Percentiles rank a stretch among this genome's conserved stretches.
Evolutionary conservation across 2,329 filamentous ascomycete genomes (phyloP).

Genomic region (Verticillium nubilum): DNA sequence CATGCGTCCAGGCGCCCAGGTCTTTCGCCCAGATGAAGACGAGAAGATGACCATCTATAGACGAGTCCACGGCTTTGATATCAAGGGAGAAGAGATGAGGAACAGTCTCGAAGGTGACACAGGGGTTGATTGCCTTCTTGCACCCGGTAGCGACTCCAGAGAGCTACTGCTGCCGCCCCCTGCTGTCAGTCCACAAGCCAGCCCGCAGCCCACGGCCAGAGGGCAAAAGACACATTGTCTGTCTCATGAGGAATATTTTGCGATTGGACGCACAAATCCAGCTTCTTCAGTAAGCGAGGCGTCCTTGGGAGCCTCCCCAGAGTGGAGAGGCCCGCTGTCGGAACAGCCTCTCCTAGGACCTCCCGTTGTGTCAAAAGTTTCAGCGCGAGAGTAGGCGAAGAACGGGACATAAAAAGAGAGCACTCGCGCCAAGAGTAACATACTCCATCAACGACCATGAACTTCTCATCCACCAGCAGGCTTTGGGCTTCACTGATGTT

Average conservation of each 20-base stretch:
- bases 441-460: no score
- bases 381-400: neutral
- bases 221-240: accelerated
- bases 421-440: no score
- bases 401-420: no score
- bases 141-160: neutral
- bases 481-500: no score
- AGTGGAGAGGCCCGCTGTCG: neutral
- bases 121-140: neutral
- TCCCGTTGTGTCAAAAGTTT: neutral
- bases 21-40: constrained; percentile 10
- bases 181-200: neutral
- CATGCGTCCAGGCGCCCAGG: constrained; percentile 7
- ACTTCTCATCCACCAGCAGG: no score
- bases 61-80: constrained; percentile 19
- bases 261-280: neutral
- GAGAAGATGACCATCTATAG: constrained; percentile 10
- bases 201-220: neutral
- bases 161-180: neutral
- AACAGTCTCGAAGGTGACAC: neutral
- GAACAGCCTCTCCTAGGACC: neutral
- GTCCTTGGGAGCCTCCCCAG: neutral
- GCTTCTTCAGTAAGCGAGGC: neutral
- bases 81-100: neutral
- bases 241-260: neutral